phyloP scores from a whole-genome alignment of 1,139 yeast genomes.

The Protomyces macrosporus region DNA sequence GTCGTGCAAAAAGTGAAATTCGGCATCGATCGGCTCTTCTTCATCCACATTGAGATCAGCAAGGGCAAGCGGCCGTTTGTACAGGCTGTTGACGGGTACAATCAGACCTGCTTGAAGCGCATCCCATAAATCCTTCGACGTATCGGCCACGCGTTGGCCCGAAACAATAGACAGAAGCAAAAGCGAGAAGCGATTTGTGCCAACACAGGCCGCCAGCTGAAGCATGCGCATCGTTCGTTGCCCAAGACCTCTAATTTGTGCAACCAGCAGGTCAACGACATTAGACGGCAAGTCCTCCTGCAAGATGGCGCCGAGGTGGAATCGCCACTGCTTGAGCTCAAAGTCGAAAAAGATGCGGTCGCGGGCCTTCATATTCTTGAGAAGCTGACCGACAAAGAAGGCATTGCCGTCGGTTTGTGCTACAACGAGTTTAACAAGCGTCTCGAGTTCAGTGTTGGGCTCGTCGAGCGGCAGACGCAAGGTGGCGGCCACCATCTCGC shows the following conservation, averaged over 20 bases:
- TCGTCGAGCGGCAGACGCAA: slow-evolving; percentile 3
- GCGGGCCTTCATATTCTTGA: background rate
- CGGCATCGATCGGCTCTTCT: slow-evolving; percentile 9
- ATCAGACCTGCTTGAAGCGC: slow-evolving; percentile 19
- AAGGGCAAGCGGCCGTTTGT: slow-evolving; percentile 7
- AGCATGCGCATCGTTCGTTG: slow-evolving; percentile 2
- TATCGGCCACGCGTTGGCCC: background rate
- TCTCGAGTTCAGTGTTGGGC: slow-evolving; percentile 11
- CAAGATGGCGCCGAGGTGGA: slow-evolving; percentile 12
- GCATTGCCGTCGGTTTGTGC: slow-evolving; percentile 24
- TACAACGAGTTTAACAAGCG: slow-evolving; percentile 4
- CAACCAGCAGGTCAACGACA: slow-evolving; percentile 14
- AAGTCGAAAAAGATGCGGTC: slow-evolving; percentile 13
- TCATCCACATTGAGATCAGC: background rate
- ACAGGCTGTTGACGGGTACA: slow-evolving; percentile 11
- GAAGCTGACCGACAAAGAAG: slow-evolving; percentile 22
- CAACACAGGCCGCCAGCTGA: slow-evolving; percentile 21
- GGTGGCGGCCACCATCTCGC: slow-evolving; percentile 22
- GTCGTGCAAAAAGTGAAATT: slow-evolving; percentile 21
- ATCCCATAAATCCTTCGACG: slow-evolving; percentile 9
- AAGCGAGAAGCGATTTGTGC: slow-evolving; percentile 16
- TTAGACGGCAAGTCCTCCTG: slow-evolving; percentile 18
- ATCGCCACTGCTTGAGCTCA: slow-evolving; percentile 4
- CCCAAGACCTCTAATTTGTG: slow-evolving; percentile 1
- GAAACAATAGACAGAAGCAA: slow-evolving; percentile 4